Conservation (phyloP, 495 filamentous ascomycete genomes). For the Hyaloscypha hepaticicola region DNA sequence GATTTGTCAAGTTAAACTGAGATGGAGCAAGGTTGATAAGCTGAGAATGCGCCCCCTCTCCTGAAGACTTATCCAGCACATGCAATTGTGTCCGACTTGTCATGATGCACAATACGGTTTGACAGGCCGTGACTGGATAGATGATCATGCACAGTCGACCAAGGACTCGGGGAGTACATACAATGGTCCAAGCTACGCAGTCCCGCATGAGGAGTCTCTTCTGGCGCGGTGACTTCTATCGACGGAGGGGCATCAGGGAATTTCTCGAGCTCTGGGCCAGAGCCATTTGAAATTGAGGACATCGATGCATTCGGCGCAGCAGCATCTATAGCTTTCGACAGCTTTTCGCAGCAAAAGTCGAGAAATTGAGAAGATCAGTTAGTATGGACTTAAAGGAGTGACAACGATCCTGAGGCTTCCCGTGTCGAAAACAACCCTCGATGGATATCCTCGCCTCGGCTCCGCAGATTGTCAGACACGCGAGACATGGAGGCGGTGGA, state of each 20-base stretch:
- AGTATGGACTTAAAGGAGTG: slow-evolving; percentile 25
- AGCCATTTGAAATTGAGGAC: slow-evolving; percentile 30
- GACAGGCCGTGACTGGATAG: neutral
- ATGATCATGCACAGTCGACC: neutral
- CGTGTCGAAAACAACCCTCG: slow-evolving; percentile 2
- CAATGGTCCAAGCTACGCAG: slow-evolving; percentile 74
- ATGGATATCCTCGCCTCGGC: slow-evolving; percentile 1
- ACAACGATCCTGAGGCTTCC: slow-evolving; percentile 8
- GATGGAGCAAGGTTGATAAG: neutral
- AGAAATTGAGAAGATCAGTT: slow-evolving; percentile 9
- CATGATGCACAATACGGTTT: neutral
- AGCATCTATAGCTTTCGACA: slow-evolving; percentile 19
- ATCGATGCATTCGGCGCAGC: slow-evolving; percentile 32
- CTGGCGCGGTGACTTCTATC: slow-evolving; percentile 27
- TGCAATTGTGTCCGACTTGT: neutral
- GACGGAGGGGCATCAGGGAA: slow-evolving; percentile 31
- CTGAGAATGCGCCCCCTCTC: neutral
- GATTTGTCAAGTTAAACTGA: neutral
- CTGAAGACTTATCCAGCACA: neutral
- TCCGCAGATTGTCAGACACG: neutral
- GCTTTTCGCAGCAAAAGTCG: neutral
- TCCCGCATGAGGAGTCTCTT: slow-evolving; percentile 65
- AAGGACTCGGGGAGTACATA: slow-evolving; percentile 42
- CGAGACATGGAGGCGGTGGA: neutral
- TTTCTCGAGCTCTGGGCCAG: slow-evolving; percentile 32